Evolutionary conservation across 331 rosid species (phyloP).

Genomic region (Phaseolus coccineus): DNA sequence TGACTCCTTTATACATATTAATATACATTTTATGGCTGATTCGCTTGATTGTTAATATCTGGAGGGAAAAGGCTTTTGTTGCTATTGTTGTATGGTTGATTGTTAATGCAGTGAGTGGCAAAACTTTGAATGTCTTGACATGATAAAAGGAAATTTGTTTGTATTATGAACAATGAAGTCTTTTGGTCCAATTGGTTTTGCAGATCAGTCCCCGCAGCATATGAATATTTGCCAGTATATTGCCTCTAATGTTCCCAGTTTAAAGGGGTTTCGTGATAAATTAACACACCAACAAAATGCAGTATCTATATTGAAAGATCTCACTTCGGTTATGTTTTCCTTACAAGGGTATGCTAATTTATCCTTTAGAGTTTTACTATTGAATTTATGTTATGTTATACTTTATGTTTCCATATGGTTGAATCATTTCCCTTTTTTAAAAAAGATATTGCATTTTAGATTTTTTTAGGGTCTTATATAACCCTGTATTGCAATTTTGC

Average conservation of each 20-base stretch:
- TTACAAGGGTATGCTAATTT: slow-evolving; percentile 72
- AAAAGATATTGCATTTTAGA: not conserved
- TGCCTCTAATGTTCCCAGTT: slow-evolving; percentile 74
- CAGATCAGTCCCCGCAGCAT: slow-evolving; percentile 78
- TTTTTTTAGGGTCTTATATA: slow-evolving; percentile 19
- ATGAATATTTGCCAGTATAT: slow-evolving; percentile 71
- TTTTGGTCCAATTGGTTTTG: slow-evolving; percentile 55
- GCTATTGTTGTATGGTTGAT: not conserved
- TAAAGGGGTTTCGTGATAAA: slow-evolving; percentile 55
- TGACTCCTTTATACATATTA: not conserved
- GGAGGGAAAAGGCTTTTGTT: not conserved
- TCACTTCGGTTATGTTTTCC: slow-evolving; percentile 75
- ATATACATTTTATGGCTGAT: not conserved
- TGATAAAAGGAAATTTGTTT: slow-evolving; percentile 33
- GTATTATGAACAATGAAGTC: slow-evolving; percentile 30
- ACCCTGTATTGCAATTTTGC: slow-evolving; percentile 26
- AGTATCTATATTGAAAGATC: slow-evolving; percentile 66
- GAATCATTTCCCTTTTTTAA: not conserved
- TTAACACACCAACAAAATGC: slow-evolving; percentile 61
- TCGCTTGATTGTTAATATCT: not conserved
- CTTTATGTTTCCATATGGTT: not conserved
- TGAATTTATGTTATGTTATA: not conserved
- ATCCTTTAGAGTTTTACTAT: slow-evolving; percentile 31
- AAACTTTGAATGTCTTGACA: slow-evolving; percentile 7
- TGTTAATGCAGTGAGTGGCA: not conserved